Evolutionary conservation across 129 eudicot species (phyloP).

Genomic region (Apium graveolens): DNA sequence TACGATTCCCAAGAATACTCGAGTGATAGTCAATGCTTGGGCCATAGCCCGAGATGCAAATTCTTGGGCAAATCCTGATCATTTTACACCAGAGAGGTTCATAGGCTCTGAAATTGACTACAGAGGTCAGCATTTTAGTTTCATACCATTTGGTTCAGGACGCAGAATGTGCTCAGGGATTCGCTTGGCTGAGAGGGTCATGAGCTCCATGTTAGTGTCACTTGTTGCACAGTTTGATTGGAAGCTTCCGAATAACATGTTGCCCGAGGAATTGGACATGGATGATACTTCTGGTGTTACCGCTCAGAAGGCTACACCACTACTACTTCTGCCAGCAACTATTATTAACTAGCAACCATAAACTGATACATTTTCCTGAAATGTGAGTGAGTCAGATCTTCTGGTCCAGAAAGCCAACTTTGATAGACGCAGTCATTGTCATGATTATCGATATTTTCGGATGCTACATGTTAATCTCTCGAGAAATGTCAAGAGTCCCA

Average conservation of each 20-base stretch:
- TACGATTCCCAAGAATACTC: constrained; percentile 2
- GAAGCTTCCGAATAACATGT: constrained; percentile 3
- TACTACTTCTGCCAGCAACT: background rate
- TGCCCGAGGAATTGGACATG: background rate
- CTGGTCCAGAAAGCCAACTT: too few species aligned
- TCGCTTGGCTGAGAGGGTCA: constrained; percentile 6
- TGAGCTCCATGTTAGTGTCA: background rate
- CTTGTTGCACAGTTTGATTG: background rate
- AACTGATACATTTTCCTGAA: background rate
- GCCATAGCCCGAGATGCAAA: constrained; percentile 2
- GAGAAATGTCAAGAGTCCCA: too few species aligned
- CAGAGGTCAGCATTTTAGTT: background rate
- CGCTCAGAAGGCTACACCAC: background rate
- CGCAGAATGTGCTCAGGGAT: background rate
- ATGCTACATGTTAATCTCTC: too few species aligned
- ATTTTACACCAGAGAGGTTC: background rate
- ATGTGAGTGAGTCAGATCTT: background rate
- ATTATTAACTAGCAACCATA: background rate
- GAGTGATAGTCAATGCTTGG: constrained; percentile 3
- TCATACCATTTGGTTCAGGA: constrained; percentile 4
- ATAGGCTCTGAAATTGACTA: background rate
- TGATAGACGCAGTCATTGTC: too few species aligned
- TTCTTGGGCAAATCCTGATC: constrained; percentile 4
- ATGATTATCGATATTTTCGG: too few species aligned
- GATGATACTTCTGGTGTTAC: background rate